Percentiles rank a stretch among this genome's conserved stretches.
Conservation (phyloP, 306 rosid genomes). For the Casuarina glauca region DNA sequence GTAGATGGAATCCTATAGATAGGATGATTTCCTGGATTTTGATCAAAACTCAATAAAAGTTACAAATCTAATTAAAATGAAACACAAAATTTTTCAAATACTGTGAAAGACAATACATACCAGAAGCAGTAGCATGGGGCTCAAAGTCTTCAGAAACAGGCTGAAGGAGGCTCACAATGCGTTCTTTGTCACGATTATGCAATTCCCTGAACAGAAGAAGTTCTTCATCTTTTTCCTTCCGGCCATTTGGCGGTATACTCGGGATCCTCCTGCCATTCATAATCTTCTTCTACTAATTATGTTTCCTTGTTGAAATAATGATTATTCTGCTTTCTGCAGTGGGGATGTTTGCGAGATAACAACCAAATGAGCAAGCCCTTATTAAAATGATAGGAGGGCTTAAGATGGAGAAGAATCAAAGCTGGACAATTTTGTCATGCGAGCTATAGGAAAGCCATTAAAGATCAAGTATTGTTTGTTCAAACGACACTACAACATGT, state of each 20-base stretch:
- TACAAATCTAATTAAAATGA: background rate
- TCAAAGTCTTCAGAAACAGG: conserved; percentile 57
- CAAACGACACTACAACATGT: too few relatives aligned
- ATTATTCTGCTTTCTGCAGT: too few relatives aligned
- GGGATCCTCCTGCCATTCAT: conserved; percentile 2
- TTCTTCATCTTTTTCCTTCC: conserved; percentile 42
- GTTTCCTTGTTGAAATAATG: too few relatives aligned
- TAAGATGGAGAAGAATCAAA: too few relatives aligned
- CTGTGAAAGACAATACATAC: background rate
- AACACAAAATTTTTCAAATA: background rate
- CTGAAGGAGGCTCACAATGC: conserved; percentile 43
- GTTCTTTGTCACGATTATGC: conserved; percentile 49
- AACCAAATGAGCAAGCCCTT: background rate
- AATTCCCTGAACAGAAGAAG: conserved; percentile 66
- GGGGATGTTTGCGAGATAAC: background rate
- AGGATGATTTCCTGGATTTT: conserved; percentile 47
- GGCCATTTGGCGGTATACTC: background rate
- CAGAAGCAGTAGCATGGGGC: conserved; percentile 12
- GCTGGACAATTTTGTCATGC: too few relatives aligned
- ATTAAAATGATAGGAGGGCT: too few relatives aligned
- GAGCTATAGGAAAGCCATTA: too few relatives aligned
- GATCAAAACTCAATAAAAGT: background rate
- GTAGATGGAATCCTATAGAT: conserved; percentile 58
- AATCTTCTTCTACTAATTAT: background rate
- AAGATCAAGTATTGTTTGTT: too few relatives aligned